These are phyloP conservation scores for Furcasterigmium sp. DNA, from an alignment of 2,329 filamentous ascomycete species.

Conservation along the genomic window DNA sequence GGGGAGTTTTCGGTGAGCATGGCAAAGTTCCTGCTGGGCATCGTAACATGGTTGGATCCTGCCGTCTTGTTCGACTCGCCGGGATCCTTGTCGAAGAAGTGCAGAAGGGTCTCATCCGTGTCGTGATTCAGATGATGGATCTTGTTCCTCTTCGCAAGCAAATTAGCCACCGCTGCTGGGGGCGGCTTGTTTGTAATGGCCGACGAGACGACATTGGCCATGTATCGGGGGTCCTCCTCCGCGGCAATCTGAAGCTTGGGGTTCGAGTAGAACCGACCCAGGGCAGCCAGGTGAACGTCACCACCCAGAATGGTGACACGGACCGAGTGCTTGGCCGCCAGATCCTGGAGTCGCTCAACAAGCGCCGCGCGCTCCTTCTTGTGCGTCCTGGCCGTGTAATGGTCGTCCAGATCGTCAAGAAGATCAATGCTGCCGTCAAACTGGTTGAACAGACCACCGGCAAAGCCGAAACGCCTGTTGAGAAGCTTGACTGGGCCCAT, in stretches of 20 bases:
- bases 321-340: constrained; percentile 81
- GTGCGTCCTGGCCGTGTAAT: constrained; percentile 90
- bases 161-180: constrained; percentile 80
- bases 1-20: constrained; percentile 84
- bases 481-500: constrained; percentile 86
- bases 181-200: constrained; percentile 95
- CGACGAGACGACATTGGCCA: constrained; percentile 90
- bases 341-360: constrained; percentile 73
- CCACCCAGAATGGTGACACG: constrained; percentile 90
- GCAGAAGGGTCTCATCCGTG: constrained; percentile 89
- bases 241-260: constrained; percentile 71
- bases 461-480: constrained; percentile 84
- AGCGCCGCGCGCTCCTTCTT: constrained; percentile 80
- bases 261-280: constrained; percentile 93
- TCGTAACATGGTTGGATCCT: constrained; percentile 76
- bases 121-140: constrained; percentile 62
- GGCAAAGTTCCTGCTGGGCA: constrained; percentile 90
- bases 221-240: constrained; percentile 85
- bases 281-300: constrained; percentile 86
- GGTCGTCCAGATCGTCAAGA: constrained; percentile 88
- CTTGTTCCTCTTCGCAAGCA: constrained; percentile 86
- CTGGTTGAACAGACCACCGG: constrained; percentile 82
- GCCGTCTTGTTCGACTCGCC: constrained; percentile 71
- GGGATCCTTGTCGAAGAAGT: constrained; percentile 88
- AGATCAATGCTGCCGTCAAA: constrained; percentile 94